Evolutionary conservation across 257 asterid genomes (phyloP).

Genomic region (Solanum tacnaense): DNA sequence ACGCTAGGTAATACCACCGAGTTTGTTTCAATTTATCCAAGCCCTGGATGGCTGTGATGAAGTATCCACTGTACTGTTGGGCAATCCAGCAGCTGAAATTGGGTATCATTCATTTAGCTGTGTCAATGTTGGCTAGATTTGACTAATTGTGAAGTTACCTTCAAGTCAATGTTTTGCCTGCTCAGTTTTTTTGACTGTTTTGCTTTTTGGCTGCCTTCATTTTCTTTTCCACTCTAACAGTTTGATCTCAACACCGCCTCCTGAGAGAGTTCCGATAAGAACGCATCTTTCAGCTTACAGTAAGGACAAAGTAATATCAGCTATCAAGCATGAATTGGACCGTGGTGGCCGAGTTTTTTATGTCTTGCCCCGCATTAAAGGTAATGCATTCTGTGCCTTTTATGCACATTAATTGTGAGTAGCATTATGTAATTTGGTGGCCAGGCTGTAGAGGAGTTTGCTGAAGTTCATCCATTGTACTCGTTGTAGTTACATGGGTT

Average conservation of each 20-base stretch:
- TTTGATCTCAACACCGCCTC: constrained; percentile 91
- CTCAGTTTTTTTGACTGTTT: not conserved
- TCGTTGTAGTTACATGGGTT: constrained; percentile 3
- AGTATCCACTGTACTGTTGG: not conserved
- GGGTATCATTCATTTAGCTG: not conserved
- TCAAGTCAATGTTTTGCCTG: not conserved
- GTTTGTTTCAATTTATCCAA: not conserved
- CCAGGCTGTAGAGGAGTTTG: constrained; percentile 1
- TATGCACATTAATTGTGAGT: not conserved
- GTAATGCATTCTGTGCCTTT: constrained; percentile 20
- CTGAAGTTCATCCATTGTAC: not conserved
- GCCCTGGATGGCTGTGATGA: not conserved
- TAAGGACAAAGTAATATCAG: constrained; percentile 61
- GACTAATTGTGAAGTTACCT: not conserved
- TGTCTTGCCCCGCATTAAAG: constrained; percentile 95
- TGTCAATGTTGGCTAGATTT: not conserved
- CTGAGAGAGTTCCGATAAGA: constrained; percentile 94
- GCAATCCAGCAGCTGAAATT: not conserved
- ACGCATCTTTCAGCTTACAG: constrained; percentile 80
- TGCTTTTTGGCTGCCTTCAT: not conserved
- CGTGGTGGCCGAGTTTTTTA: constrained; percentile 92
- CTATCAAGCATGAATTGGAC: constrained; percentile 77
- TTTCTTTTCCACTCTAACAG: constrained; percentile 32
- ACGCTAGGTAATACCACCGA: constrained; percentile 66
- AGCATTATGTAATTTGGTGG: not conserved